A percentile compares a stretch with the other conserved stretches of the same genome.
These are phyloP conservation scores for Dipodascus geniculatus DNA, from an alignment of 805 yeast genomes.

Conservation along the genomic window DNA sequence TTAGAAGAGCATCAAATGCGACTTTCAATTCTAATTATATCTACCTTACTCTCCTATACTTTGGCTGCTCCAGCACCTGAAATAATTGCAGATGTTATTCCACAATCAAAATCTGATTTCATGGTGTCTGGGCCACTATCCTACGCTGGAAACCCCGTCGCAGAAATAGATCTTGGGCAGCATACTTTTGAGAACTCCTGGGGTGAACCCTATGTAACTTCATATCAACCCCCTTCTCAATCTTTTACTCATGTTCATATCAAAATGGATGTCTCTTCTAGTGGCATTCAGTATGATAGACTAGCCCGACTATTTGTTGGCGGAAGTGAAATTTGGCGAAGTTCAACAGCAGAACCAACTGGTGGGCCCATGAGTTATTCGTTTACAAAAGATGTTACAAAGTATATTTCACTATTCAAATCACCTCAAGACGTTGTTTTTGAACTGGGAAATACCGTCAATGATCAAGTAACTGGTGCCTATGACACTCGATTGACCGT, in stretches of 20 bases:
- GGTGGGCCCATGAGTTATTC: constrained; percentile 37
- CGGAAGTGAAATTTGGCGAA: constrained; percentile 61
- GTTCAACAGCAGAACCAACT: constrained; percentile 65
- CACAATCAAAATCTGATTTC: background rate
- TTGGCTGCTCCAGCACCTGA: background rate
- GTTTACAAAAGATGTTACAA: constrained; percentile 52
- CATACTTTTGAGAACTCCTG: constrained; percentile 24
- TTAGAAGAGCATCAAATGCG: background rate
- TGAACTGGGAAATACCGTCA: constrained; percentile 50
- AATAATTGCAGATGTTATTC: background rate
- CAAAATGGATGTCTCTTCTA: constrained; percentile 20
- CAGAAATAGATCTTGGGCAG: constrained; percentile 12
- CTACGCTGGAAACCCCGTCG: constrained; percentile 8
- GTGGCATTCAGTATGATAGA: constrained; percentile 26
- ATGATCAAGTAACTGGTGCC: constrained; percentile 44
- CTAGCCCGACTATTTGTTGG: constrained; percentile 34
- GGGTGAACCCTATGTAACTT: constrained; percentile 19
- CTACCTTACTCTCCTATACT: background rate
- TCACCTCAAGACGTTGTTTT: constrained; percentile 32
- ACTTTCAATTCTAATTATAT: background rate
- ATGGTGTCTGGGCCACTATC: constrained; percentile 8
- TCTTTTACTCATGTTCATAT: constrained; percentile 24
- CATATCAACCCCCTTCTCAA: constrained; percentile 20
- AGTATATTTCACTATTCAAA: constrained; percentile 40
- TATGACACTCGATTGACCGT: constrained; percentile 43